phyloP scores from a whole-genome alignment of 768 basidiomycete genomes.

The Coprinopsis sp. region DNA sequence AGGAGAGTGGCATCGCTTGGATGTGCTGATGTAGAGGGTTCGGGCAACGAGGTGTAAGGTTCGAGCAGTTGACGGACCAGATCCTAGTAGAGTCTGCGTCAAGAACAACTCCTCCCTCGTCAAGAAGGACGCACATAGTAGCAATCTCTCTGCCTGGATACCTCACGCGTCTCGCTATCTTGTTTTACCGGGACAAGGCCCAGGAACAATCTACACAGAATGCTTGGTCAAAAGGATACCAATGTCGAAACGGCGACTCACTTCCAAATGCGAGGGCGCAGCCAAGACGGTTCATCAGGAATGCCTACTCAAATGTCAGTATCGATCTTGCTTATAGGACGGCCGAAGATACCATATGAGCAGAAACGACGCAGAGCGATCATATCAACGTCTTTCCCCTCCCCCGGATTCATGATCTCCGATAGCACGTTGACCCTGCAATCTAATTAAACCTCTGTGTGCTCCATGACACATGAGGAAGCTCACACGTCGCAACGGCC shows the following conservation, averaged over 20 bases:
- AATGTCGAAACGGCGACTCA: slow-evolving; percentile 27
- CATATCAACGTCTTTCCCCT: slow-evolving; percentile 51
- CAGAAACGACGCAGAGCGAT: slow-evolving; percentile 52
- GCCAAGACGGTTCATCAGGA: slow-evolving; percentile 69
- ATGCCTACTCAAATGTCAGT: slow-evolving; percentile 44
- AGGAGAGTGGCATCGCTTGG: slow-evolving; percentile 34
- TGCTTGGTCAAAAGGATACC: slow-evolving; percentile 2
- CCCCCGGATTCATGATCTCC: slow-evolving; percentile 52
- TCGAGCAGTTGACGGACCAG: slow-evolving; percentile 60
- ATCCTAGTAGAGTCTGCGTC: slow-evolving; percentile 41
- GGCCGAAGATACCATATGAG: slow-evolving; percentile 44
- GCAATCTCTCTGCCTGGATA: slow-evolving; percentile 55
- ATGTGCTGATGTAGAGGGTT: slow-evolving; percentile 35
- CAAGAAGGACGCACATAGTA: slow-evolving; percentile 56
- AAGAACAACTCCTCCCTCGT: not conserved
- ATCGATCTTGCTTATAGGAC: not conserved
- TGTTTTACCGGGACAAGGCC: slow-evolving; percentile 57
- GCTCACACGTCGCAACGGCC: slow-evolving; percentile 59
- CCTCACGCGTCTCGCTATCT: slow-evolving; percentile 53
- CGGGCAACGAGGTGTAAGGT: slow-evolving; percentile 43
- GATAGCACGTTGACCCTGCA: slow-evolving; percentile 52
- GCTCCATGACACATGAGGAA: not conserved
- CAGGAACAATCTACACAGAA: slow-evolving; percentile 48
- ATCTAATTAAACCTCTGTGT: slow-evolving; percentile 7
- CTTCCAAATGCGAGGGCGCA: slow-evolving; percentile 78